These are phyloP conservation scores for Pyrus hybrid DNA, from an alignment of 331 rosid species.

Conservation along the genomic window DNA sequence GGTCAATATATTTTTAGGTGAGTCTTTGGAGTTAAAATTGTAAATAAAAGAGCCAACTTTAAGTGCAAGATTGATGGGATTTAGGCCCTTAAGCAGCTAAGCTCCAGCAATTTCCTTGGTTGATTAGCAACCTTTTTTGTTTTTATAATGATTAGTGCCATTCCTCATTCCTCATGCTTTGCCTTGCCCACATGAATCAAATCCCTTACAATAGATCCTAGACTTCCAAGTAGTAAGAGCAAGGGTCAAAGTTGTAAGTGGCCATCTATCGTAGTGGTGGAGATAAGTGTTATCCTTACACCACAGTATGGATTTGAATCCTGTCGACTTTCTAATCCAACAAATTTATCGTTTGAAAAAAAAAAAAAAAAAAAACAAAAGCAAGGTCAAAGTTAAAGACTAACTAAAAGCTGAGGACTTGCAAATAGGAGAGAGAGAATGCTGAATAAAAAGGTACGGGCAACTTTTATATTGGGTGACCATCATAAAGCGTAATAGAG, in stretches of 20 bases:
- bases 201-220: not conserved
- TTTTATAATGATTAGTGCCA: too few relatives aligned
- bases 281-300: fast-evolving
- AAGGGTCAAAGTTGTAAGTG: not conserved
- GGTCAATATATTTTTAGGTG: too few relatives aligned
- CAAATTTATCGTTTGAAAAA: too few relatives aligned
- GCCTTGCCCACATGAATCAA: not conserved
- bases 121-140: too few relatives aligned
- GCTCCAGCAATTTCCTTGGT: not conserved
- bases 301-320: fast-evolving
- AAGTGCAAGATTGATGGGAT: not conserved
- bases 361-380: too few relatives aligned
- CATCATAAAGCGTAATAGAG: too few relatives aligned
- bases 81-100: not conserved
- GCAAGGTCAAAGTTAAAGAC: not conserved
- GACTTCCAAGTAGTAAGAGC: not conserved
- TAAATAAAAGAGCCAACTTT: too few relatives aligned
- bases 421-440: not conserved
- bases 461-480: too few relatives aligned
- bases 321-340: fast-evolving
- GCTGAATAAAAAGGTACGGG: not conserved
- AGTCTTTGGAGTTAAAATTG: too few relatives aligned
- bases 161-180: not conserved
- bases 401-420: not conserved
- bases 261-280: too few relatives aligned